A percentile compares a stretch with the other conserved stretches of the same genome.
These are phyloP conservation scores for Fonsecaea multimorphosa DNA, from an alignment of 2,329 filamentous ascomycete species.

Conservation along the genomic window DNA sequence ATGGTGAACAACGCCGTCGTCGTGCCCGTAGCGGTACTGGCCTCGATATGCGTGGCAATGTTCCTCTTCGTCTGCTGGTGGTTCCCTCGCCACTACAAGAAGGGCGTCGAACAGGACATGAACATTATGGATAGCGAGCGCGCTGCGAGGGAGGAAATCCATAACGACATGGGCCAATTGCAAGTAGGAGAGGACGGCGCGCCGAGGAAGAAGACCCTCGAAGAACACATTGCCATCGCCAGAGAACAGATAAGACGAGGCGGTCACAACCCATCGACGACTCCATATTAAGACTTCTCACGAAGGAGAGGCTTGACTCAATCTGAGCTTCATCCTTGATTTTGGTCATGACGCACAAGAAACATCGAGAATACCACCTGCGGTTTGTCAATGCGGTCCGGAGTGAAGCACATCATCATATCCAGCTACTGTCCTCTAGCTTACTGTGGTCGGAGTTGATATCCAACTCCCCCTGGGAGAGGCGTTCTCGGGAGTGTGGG, in stretches of 20 bases:
- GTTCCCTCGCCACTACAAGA: constrained; percentile 31
- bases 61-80: constrained; percentile 34
- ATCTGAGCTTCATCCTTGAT: too few species aligned
- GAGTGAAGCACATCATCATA: too few species aligned
- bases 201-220: constrained; percentile 5
- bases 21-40: constrained; percentile 25
- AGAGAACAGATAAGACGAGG: constrained; percentile 8
- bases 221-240: constrained; percentile 21
- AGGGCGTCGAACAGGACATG: constrained; percentile 39
- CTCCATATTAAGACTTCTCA: constrained; percentile 1
- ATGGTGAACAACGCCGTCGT: constrained; percentile 27
- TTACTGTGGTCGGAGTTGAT: too few species aligned
- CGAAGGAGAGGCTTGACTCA: background rate
- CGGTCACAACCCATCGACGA: constrained; percentile 11
- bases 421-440: too few species aligned
- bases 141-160: background rate
- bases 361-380: too few species aligned
- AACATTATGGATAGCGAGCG: constrained; percentile 30
- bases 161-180: background rate
- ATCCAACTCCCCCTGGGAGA: too few species aligned
- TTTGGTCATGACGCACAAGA: too few species aligned
- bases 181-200: background rate
- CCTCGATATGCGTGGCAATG: constrained; percentile 22
- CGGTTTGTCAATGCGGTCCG: too few species aligned
- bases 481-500: too few species aligned